Conservation (phyloP, 2,329 filamentous ascomycete species). For the Cryphonectria nitschkei region DNA sequence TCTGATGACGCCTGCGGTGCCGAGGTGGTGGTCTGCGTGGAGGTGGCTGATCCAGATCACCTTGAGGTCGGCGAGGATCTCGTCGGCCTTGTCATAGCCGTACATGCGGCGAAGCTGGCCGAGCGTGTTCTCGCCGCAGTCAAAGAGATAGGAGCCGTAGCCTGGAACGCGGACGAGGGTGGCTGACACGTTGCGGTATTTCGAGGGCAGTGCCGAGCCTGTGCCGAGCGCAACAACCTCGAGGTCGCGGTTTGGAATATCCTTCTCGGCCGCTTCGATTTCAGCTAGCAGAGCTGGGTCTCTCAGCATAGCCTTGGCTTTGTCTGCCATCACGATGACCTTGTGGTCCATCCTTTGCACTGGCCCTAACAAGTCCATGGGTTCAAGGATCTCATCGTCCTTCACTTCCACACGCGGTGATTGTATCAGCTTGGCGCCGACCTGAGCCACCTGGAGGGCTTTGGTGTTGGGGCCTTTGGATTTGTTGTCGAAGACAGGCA, state of each 20-base stretch:
- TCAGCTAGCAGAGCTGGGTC: conserved; percentile 50
- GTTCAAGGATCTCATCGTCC: conserved; percentile 50
- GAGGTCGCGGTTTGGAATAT: conserved; percentile 73
- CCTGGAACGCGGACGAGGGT: conserved; percentile 84
- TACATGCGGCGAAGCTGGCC: conserved; percentile 83
- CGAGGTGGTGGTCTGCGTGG: conserved; percentile 95
- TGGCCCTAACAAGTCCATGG: conserved; percentile 52
- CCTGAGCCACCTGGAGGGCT: conserved; percentile 45
- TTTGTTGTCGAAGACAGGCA: conserved; percentile 68
- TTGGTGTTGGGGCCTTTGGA: conserved; percentile 19
- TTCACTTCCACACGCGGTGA: conserved; percentile 52
- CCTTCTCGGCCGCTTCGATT: conserved; percentile 58
- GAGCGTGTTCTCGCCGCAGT: conserved; percentile 90
- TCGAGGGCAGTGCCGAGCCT: conserved; percentile 86
- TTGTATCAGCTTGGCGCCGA: conserved; percentile 50
- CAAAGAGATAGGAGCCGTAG: conserved; percentile 85
- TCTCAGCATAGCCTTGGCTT: conserved; percentile 47
- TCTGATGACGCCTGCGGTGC: conserved; percentile 77
- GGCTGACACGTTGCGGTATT: conserved; percentile 92
- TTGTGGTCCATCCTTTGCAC: conserved; percentile 43
- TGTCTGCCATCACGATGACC: conserved; percentile 57
- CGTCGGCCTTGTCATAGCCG: conserved; percentile 62
- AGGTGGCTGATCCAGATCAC: conserved; percentile 93
- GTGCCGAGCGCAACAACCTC: conserved; percentile 88
- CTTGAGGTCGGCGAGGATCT: conserved; percentile 78